Conservation (phyloP, 2,329 filamentous ascomycete species). For the Epichloe bromicola region DNA sequence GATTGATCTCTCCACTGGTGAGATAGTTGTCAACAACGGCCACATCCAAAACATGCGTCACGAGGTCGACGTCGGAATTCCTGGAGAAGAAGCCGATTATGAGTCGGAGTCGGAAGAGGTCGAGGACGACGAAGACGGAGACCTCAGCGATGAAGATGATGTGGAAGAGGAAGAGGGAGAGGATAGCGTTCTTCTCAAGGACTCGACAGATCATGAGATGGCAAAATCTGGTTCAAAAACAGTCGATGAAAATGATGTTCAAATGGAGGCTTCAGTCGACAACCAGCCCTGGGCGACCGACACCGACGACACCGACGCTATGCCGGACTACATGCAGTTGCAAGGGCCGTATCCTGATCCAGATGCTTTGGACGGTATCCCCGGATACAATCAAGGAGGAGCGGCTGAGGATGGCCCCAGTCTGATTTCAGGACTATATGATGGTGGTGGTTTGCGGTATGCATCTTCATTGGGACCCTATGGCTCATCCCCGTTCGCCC, state of each 20-base stretch:
- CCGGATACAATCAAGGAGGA: not conserved
- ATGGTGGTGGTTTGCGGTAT: conserved; percentile 3
- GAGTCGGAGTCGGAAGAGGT: not conserved
- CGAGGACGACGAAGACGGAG: conserved; percentile 10
- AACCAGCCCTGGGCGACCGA: conserved; percentile 1
- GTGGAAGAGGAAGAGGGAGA: conserved; percentile 15
- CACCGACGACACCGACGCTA: conserved; percentile 1
- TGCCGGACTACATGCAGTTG: conserved; percentile 4
- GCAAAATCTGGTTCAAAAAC: not conserved
- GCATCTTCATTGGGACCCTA: conserved; percentile 6
- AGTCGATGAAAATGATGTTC: conserved; percentile 4
- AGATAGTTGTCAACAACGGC: conserved; percentile 82
- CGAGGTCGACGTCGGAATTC: conserved; percentile 35
- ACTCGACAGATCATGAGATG: conserved; percentile 15
- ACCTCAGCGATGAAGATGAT: conserved; percentile 4
- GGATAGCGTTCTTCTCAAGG: conserved; percentile 21
- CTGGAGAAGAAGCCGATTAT: not conserved
- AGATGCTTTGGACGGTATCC: not conserved
- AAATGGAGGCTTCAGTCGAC: conserved; percentile 6
- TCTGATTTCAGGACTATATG: conserved; percentile 6
- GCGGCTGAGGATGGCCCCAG: not conserved
- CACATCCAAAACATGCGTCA: conserved; percentile 54
- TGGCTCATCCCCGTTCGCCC: conserved; percentile 10
- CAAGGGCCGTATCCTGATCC: conserved; percentile 5
- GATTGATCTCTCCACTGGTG: conserved; percentile 70